Evolutionary conservation across 768 basidiomycete genomes (phyloP).

Genomic region (Gyrodon lividus): DNA sequence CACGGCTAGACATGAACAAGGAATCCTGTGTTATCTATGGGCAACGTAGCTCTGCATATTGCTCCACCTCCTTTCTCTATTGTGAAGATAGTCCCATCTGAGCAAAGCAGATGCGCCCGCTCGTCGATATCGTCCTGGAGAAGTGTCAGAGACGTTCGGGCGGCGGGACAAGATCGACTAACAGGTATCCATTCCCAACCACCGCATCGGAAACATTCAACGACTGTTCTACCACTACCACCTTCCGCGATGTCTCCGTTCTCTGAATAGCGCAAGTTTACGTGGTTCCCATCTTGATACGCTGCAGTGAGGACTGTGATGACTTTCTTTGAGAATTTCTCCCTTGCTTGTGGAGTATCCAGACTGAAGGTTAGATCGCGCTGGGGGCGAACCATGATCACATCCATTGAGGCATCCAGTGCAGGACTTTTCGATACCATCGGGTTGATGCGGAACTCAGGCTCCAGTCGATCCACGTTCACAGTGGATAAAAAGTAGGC

Average conservation of each 20-base stretch:
- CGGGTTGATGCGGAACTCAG: conserved; percentile 76
- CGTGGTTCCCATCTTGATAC: conserved; percentile 76
- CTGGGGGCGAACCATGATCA: conserved; percentile 73
- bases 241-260: conserved; percentile 41
- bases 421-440: conserved; percentile 48
- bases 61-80: conserved; percentile 63
- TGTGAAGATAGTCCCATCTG: conserved; percentile 71
- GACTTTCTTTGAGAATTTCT: conserved; percentile 51
- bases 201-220: conserved; percentile 76
- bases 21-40: conserved; percentile 39
- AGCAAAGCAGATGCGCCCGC: conserved; percentile 70
- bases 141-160: conserved; percentile 1
- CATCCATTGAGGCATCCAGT: conserved; percentile 54
- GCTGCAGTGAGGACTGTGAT: conserved; percentile 60
- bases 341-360: conserved; percentile 44
- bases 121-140: conserved; percentile 58
- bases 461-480: conserved; percentile 86
- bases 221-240: conserved; percentile 52
- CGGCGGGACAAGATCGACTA: conserved; percentile 25
- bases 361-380: conserved; percentile 48
- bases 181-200: conserved; percentile 91
- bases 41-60: conserved; percentile 43
- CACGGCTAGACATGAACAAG: conserved; percentile 45
- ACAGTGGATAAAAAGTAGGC: conserved; percentile 81
- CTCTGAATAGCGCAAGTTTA: conserved; percentile 54